Evolutionary conservation across 2,329 filamentous ascomycete species (phyloP).

Genomic region (Pseudonectria foliicola): DNA sequence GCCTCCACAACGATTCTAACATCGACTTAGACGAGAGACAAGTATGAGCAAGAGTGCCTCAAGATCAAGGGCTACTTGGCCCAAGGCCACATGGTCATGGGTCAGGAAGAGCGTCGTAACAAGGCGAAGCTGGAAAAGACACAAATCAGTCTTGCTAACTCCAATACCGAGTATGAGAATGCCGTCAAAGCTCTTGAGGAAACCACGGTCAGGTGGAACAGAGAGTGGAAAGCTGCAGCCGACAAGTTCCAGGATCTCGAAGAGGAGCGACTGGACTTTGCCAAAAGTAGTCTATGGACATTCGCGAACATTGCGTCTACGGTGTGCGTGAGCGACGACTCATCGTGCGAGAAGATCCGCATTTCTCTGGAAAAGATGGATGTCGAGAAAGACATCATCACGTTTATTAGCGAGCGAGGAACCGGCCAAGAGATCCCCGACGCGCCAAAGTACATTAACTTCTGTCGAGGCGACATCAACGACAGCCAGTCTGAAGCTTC

Average conservation of each 20-base stretch:
- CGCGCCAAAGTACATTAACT: slow-evolving; percentile 97
- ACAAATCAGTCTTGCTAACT: slow-evolving; percentile 85
- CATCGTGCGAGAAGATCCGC: slow-evolving; percentile 92
- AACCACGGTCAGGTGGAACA: slow-evolving; percentile 91
- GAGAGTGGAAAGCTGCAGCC: slow-evolving; percentile 95
- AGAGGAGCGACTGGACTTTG: slow-evolving; percentile 93
- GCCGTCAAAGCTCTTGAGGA: slow-evolving; percentile 92
- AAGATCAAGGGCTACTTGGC: slow-evolving; percentile 98
- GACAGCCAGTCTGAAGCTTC: slow-evolving; percentile 78
- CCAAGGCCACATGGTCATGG: slow-evolving; percentile 99
- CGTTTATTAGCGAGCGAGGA: slow-evolving; percentile 80
- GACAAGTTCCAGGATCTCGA: slow-evolving; percentile 99
- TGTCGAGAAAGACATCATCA: slow-evolving; percentile 87
- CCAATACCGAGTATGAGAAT: slow-evolving; percentile 88
- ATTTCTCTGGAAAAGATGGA: slow-evolving; percentile 91
- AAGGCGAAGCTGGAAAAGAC: slow-evolving; percentile 99
- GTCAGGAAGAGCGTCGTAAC: slow-evolving; percentile 96
- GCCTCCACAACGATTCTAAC: slow-evolving; percentile 1
- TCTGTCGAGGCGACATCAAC: slow-evolving; percentile 78
- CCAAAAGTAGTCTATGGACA: slow-evolving; percentile 95
- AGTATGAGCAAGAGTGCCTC: slow-evolving; percentile 94
- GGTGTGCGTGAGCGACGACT: slow-evolving; percentile 94
- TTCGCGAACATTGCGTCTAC: slow-evolving; percentile 97
- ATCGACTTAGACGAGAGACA: slow-evolving; percentile 64
- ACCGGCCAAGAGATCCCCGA: slow-evolving; percentile 98